A percentile compares a stretch with the other conserved stretches of the same genome.
Evolutionary conservation across 495 filamentous ascomycete genomes (phyloP).

Genomic region (Evernia prunastri): DNA sequence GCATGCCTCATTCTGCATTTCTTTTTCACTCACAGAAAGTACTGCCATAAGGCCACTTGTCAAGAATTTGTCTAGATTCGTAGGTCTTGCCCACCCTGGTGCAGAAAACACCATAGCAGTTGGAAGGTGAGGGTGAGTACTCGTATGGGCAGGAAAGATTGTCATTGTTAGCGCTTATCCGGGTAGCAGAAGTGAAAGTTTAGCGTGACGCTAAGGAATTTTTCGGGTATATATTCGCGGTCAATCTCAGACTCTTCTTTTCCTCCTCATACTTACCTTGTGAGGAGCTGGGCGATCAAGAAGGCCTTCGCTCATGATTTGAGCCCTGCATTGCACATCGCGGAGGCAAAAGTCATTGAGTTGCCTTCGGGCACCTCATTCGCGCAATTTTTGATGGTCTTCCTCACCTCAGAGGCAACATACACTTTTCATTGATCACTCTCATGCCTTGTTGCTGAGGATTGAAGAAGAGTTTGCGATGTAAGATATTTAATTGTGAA

Average conservation of each 20-base stretch:
- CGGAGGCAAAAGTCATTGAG: slow-evolving; percentile 59
- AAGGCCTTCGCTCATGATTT: slow-evolving; percentile 52
- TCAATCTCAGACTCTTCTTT: neutral
- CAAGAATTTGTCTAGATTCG: no score
- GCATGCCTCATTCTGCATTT: no score
- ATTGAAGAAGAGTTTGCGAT: slow-evolving; percentile 43
- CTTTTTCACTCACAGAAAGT: no score
- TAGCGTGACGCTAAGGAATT: neutral
- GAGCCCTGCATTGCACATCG: slow-evolving; percentile 74
- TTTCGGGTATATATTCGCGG: slow-evolving; percentile 1
- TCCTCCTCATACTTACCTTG: slow-evolving; percentile 70
- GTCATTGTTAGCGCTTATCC: no score
- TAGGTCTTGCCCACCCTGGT: no score
- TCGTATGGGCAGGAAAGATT: no score
- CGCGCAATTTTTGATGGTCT: no score
- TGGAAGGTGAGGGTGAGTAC: no score
- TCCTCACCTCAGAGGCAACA: slow-evolving; percentile 30
- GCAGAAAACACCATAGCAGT: no score
- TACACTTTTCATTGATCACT: slow-evolving; percentile 51
- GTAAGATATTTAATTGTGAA: no score
- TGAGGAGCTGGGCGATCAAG: slow-evolving; percentile 57
- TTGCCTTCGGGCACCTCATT: slow-evolving; percentile 64
- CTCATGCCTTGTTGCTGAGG: slow-evolving; percentile 37
- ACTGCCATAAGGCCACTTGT: no score
- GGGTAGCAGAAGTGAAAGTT: no score